Evolutionary conservation across 441 rosid species (phyloP).

Genomic region (Hypseocharis bilobata): DNA sequence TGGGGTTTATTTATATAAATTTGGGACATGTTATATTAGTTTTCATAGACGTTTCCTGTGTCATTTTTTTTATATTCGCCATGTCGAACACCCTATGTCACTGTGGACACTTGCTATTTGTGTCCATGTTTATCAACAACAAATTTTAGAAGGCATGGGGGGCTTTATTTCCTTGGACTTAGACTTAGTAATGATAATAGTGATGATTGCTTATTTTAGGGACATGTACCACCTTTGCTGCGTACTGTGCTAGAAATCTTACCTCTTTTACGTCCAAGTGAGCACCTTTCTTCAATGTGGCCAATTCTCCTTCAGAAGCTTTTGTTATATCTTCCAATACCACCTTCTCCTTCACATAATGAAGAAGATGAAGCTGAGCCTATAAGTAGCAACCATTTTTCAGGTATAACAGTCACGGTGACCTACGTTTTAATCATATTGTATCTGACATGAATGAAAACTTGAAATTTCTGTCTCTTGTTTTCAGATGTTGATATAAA

Average conservation of each 20-base stretch:
- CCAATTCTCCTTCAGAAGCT: slow-evolving; percentile 58
- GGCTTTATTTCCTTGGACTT: not conserved
- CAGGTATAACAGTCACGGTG: slow-evolving; percentile 40
- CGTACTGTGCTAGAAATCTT: slow-evolving; percentile 71
- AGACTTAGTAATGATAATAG: not conserved
- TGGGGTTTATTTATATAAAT: no score
- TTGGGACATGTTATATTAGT: no score
- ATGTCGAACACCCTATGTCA: not conserved
- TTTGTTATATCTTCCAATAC: slow-evolving; percentile 68
- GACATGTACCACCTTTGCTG: slow-evolving; percentile 68
- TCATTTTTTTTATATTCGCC: not conserved
- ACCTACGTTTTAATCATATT: slow-evolving; percentile 10
- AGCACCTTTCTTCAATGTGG: slow-evolving; percentile 82
- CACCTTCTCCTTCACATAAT: slow-evolving; percentile 38
- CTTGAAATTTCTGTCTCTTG: slow-evolving; percentile 21
- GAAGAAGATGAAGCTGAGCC: slow-evolving; percentile 48
- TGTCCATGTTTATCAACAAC: not conserved
- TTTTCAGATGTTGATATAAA: slow-evolving; percentile 33
- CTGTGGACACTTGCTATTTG: not conserved
- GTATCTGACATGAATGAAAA: slow-evolving; percentile 16
- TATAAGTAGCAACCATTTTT: slow-evolving; percentile 32
- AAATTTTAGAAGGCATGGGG: not conserved
- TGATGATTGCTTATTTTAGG: no score
- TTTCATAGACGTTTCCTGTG: not conserved
- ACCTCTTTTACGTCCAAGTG: slow-evolving; percentile 66